A percentile compares a stretch with the other conserved stretches of the same genome.
These are phyloP conservation scores for Trichoderma cornu-damae DNA, from an alignment of 2,329 filamentous ascomycete genomes.

Conservation along the genomic window DNA sequence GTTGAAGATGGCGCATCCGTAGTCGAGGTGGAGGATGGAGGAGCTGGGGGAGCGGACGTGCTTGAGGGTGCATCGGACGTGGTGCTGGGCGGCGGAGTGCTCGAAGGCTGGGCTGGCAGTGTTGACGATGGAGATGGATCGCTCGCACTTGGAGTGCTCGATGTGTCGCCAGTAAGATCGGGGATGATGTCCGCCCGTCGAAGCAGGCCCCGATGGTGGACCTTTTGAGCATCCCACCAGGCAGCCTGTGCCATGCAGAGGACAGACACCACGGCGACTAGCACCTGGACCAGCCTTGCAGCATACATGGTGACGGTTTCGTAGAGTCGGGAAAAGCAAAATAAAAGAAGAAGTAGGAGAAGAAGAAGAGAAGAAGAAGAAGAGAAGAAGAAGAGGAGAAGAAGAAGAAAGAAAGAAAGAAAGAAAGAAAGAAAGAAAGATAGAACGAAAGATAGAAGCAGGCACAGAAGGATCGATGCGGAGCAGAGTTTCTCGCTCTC, in stretches of 20 bases:
- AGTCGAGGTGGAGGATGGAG: neutral
- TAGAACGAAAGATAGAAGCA: neutral
- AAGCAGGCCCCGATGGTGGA: constrained; percentile 18
- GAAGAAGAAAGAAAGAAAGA: neutral
- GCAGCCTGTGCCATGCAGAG: constrained; percentile 43
- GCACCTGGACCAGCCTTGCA: constrained; percentile 41
- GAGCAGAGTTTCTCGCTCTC: neutral
- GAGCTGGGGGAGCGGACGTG: neutral
- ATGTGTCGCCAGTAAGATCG: neutral
- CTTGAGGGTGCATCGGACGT: neutral
- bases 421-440: neutral
- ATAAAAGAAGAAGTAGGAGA: neutral
- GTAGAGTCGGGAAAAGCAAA: neutral
- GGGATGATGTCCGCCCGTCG: neutral
- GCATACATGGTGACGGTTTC: constrained; percentile 42
- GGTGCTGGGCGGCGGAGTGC: neutral
- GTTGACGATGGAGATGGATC: neutral
- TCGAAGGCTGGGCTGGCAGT: neutral
- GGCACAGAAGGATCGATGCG: neutral
- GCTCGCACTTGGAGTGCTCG: neutral
- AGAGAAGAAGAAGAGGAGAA: neutral
- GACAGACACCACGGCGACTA: constrained; percentile 47
- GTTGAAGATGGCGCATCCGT: neutral
- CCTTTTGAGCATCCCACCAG: constrained; percentile 26
- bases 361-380: neutral